Evolutionary conservation across 768 basidiomycete species (phyloP), one percentile per base, ranked within the genome.

Genomic region (Mycena olivaceomarginata): DNA sequence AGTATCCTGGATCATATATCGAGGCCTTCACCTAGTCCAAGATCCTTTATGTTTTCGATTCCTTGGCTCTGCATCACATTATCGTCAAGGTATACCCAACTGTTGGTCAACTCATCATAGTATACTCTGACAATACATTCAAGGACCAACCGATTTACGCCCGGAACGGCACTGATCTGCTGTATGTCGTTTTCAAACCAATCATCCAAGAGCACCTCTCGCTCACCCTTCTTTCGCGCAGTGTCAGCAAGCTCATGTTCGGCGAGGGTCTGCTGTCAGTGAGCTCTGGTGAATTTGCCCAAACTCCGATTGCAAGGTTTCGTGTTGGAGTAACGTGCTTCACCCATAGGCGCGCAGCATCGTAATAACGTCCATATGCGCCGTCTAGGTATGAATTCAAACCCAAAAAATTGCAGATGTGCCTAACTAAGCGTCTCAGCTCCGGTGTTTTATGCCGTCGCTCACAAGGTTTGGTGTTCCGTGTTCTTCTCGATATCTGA

Each of bases 401-500:
- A 20, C 53, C 31, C 18, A 8, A n/a, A 6, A 20, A 22, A 53
- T 7, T 8, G 18, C n/a, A 18, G 31, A 4, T 12, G 8, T 72
- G 37, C 16, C 53, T 53, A 53, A 53, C 53, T n/a, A 53, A 7
- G 8, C 18, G 7, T 53, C 18, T n/a, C 20, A 53, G 51, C 51
- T 20, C 70, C 70, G n/a, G 16, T 59, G 25, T 70, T 70, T n/a
- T 70, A 45, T 13, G 56, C n/a, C 20, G 68, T 70, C 12, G 68
- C 53, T 9, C 53, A 43, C 15, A 57, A 25, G 68, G 68, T 60
- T 6, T 25, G 37, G n/a, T 53, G n/a, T 22, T 53, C 15, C 46
- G 16, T 1, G 46, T 53, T 53, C n/a, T 20, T 59, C 15, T 16
- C 20, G 8, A 12, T 31, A 31, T 37, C 11, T 5, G 0, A 31